Evolutionary conservation across 148 eudicot genomes (phyloP), one percentile per base, ranked within the genome.

Genomic region (Rhododendron mucronatum): DNA sequence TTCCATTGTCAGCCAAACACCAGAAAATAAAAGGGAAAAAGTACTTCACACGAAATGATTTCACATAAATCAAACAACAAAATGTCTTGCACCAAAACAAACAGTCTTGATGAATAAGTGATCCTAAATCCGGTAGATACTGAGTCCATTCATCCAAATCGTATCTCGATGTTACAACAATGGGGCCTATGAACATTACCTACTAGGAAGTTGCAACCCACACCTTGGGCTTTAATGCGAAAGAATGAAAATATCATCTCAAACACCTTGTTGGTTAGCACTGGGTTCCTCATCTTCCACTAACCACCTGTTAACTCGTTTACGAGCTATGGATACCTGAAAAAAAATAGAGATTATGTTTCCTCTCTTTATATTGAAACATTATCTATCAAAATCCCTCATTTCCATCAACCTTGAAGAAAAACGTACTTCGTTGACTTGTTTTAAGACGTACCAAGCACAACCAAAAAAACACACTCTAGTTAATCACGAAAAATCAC

Each of bases 271-370:
- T 3, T 35, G 5, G 41, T 80, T 63, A 30, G 51, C n/a, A 20
- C 37, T 35, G 11, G 78, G 59, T 28, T 67, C 86, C n/a, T 89
- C 89, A 41, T 65, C 35, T 73, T 86, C 86, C 83, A 91, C 88
- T 59, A 81, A 48, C 91, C 91, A 91, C 51, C 45, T 86, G 75
- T 81, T 88, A 26, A 91, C 33, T 57, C 91, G 89, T 45, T 48
- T 84, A 33, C 45, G 78, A 69, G 93, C 90, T 39, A 80, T 20
- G 15, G 59, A 65, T 21, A 91, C 93, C 93, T 91, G 74, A 14
- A 65, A 5, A 5, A 35, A 35, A 10, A 79, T 3, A 21, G 8
- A 63, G 13, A 81, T 41, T 4, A 28, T 41, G 53, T 39, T 44
- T 5, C 41, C 80, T 18, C 45, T 41, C 26, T 16, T 21, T 16